A percentile compares a stretch with the other conserved stretches of the same genome.
Evolutionary conservation across 495 filamentous ascomycete genomes (phyloP).

Genomic region (Aspergillus coremiiformis): DNA sequence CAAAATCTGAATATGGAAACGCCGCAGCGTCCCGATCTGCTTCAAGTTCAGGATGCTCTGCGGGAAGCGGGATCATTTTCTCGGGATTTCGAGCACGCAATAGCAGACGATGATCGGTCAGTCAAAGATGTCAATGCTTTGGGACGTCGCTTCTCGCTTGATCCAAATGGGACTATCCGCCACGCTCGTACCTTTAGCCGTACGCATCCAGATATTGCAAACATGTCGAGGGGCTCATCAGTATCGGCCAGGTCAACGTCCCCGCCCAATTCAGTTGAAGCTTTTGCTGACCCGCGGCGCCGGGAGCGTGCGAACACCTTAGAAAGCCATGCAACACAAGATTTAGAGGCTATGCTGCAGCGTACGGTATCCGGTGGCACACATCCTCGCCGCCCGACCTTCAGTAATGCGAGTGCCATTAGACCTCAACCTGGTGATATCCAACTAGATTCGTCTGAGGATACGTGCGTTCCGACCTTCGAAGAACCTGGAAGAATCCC

Average conservation of each 20-base stretch:
- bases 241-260: slow-evolving; percentile 64
- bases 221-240: slow-evolving; percentile 46
- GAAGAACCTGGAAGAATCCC: slow-evolving; percentile 50
- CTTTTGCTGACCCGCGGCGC: slow-evolving; percentile 73
- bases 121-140: slow-evolving; percentile 35
- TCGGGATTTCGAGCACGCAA: slow-evolving; percentile 72
- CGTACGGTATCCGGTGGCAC: slow-evolving; percentile 66
- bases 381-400: slow-evolving; percentile 51
- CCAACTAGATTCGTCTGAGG: slow-evolving; percentile 53
- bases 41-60: slow-evolving; percentile 43
- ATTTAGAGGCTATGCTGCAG: slow-evolving; percentile 55
- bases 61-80: slow-evolving; percentile 44
- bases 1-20: slow-evolving; percentile 21
- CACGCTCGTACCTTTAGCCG: slow-evolving; percentile 33
- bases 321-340: slow-evolving; percentile 51
- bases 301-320: slow-evolving; percentile 60
- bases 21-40: slow-evolving; percentile 38
- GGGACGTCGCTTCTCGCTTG: slow-evolving; percentile 34
- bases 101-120: slow-evolving; percentile 69
- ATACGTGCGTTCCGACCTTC: slow-evolving; percentile 69
- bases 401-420: slow-evolving; percentile 50
- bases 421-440: slow-evolving; percentile 41
- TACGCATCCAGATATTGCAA: slow-evolving; percentile 37
- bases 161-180: slow-evolving; percentile 31
- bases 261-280: slow-evolving; percentile 94